phyloP scores from a whole-genome alignment of 2,329 filamentous ascomycete genomes.

The Claviceps sorghi region DNA sequence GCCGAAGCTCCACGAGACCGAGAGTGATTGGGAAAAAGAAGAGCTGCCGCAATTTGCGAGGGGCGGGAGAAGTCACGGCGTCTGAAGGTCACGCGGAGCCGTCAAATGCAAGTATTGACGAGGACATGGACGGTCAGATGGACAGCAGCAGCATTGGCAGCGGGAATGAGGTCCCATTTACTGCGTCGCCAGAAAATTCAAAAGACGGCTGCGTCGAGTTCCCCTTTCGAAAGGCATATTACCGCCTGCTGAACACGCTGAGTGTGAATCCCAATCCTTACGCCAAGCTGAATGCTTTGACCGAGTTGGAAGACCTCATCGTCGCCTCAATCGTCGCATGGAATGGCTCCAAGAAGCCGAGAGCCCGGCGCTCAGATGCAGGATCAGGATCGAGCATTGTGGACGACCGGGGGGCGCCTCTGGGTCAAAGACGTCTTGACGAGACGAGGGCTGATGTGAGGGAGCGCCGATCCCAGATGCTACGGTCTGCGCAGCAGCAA shows the following conservation, averaged over 20 bases:
- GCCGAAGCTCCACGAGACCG: conserved; percentile 31
- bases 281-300: conserved; percentile 67
- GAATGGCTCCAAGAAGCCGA: conserved; percentile 19
- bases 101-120: conserved; percentile 24
- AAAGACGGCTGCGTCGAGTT: conserved; percentile 36
- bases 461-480: conserved; percentile 46
- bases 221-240: conserved; percentile 68
- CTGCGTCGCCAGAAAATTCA: neutral
- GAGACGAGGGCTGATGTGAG: conserved; percentile 56
- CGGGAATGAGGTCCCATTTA: neutral
- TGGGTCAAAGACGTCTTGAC: conserved; percentile 38
- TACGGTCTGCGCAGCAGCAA: conserved; percentile 14
- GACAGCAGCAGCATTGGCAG: conserved; percentile 8
- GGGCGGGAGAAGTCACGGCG: conserved; percentile 26
- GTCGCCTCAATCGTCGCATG: conserved; percentile 51
- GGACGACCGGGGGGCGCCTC: conserved; percentile 18
- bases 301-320: conserved; percentile 72
- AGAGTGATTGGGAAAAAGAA: conserved; percentile 48
- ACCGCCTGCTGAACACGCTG: conserved; percentile 68
- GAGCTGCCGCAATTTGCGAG: conserved; percentile 51
- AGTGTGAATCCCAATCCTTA: conserved; percentile 80
- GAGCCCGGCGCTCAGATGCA: conserved; percentile 23
- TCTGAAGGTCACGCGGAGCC: conserved; percentile 23
- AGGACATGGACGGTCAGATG: conserved; percentile 18
- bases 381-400: conserved; percentile 20